Evolutionary conservation across 306 rosid species (phyloP).

Genomic region (Castanea mollissima): DNA sequence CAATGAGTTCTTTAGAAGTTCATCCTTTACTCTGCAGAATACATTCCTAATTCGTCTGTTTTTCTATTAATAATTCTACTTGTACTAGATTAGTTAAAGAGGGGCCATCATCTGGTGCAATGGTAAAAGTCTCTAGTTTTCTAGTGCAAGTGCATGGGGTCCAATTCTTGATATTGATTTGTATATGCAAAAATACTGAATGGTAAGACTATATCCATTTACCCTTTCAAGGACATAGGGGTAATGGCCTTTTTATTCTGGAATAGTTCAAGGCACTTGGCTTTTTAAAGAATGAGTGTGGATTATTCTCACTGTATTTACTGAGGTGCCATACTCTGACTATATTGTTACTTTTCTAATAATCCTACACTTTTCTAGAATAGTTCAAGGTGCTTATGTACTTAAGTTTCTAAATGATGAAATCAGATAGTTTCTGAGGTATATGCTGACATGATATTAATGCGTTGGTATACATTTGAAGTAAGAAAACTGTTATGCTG

Average conservation of each 20-base stretch:
- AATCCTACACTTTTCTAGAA: too few relatives aligned
- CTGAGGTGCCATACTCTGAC: neutral
- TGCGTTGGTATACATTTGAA: neutral
- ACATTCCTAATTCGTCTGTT: neutral
- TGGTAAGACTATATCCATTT: neutral
- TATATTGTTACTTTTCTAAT: too few relatives aligned
- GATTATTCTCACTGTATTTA: neutral
- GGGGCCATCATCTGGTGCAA: neutral
- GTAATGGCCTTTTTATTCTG: neutral
- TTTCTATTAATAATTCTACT: neutral
- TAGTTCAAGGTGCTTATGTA: too few relatives aligned
- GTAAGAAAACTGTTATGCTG: neutral
- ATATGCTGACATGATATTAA: neutral
- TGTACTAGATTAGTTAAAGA: neutral
- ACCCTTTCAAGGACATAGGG: neutral
- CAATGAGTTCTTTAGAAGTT: neutral
- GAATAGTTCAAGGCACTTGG: too few relatives aligned
- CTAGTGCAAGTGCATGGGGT: neutral
- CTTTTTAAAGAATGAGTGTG: neutral
- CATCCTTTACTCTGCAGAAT: neutral
- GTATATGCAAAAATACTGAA: neutral
- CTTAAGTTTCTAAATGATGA: neutral
- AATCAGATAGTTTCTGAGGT: neutral
- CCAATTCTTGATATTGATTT: neutral
- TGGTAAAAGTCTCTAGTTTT: neutral